These are phyloP conservation scores for Cyberlindnera mycetangii DNA, from an alignment of 805 yeast genomes.

Conservation along the genomic window DNA sequence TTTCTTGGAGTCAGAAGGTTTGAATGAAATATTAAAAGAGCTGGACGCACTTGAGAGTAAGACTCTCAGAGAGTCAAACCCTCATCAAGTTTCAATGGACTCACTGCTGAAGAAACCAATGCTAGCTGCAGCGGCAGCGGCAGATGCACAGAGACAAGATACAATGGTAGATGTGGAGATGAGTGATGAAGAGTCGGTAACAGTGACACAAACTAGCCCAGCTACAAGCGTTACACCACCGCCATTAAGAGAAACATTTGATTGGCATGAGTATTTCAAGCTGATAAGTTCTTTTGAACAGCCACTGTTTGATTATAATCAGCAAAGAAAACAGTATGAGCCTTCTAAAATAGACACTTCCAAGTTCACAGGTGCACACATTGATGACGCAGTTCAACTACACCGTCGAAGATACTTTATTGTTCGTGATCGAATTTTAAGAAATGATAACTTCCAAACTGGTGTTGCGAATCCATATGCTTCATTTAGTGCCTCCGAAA, in stretches of 20 bases:
- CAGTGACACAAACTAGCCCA: constrained; percentile 19
- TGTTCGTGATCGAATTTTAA: constrained; percentile 62
- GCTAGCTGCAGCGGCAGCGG: neutral
- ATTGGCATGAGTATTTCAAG: constrained; percentile 74
- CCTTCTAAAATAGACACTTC: constrained; percentile 25
- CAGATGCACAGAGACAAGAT: constrained; percentile 7
- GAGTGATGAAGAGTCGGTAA: constrained; percentile 17
- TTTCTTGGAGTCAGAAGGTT: constrained; percentile 75
- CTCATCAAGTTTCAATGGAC: constrained; percentile 15
- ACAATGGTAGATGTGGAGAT: constrained; percentile 14
- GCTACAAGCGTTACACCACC: constrained; percentile 28
- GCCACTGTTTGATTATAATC: constrained; percentile 63
- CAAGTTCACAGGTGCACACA: constrained; percentile 28
- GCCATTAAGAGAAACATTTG: constrained; percentile 32
- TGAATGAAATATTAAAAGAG: constrained; percentile 63
- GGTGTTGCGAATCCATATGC: constrained; percentile 33
- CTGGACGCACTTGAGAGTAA: constrained; percentile 30
- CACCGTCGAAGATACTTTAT: constrained; percentile 58
- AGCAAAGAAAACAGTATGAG: constrained; percentile 58
- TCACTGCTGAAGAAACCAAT: constrained; percentile 7
- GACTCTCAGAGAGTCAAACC: constrained; percentile 1
- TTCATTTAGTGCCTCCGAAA: constrained; percentile 24
- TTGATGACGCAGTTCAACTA: constrained; percentile 35
- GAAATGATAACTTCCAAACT: constrained; percentile 71
- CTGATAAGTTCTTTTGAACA: constrained; percentile 62